Evolutionary conservation across 2,329 filamentous ascomycete species (phyloP).

Genomic region (Fusarium hostae): DNA sequence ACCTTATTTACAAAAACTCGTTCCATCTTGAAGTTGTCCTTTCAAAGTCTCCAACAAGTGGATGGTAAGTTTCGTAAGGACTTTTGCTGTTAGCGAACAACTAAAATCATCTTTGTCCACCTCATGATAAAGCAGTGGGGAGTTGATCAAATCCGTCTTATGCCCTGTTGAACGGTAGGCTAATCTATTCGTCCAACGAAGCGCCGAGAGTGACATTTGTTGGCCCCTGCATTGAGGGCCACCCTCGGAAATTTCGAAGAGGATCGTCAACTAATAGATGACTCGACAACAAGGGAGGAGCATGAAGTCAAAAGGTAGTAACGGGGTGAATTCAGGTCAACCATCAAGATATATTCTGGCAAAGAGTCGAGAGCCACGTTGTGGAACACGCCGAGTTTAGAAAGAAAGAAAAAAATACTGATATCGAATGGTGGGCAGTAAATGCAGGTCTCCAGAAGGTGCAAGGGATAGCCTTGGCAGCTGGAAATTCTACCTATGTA

Average conservation of each 20-base stretch:
- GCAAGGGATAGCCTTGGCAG: background rate
- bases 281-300: background rate
- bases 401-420: background rate
- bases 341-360: background rate
- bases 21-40: background rate
- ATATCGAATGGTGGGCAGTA: background rate
- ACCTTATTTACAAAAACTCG: background rate
- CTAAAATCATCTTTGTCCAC: background rate
- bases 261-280: background rate
- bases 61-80: background rate
- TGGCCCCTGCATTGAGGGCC: background rate
- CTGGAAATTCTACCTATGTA: background rate
- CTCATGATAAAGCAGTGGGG: background rate
- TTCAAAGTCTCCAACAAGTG: background rate
- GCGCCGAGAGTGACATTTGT: background rate
- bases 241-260: background rate
- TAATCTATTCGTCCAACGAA: background rate
- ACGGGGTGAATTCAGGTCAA: background rate
- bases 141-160: background rate
- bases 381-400: background rate
- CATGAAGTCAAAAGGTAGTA: background rate
- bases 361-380: background rate
- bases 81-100: background rate
- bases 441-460: background rate
- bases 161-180: background rate